Evolutionary conservation across 257 asterid genomes (phyloP), one percentile per base, ranked within the genome.

Genomic region (Prunella vulgaris): DNA sequence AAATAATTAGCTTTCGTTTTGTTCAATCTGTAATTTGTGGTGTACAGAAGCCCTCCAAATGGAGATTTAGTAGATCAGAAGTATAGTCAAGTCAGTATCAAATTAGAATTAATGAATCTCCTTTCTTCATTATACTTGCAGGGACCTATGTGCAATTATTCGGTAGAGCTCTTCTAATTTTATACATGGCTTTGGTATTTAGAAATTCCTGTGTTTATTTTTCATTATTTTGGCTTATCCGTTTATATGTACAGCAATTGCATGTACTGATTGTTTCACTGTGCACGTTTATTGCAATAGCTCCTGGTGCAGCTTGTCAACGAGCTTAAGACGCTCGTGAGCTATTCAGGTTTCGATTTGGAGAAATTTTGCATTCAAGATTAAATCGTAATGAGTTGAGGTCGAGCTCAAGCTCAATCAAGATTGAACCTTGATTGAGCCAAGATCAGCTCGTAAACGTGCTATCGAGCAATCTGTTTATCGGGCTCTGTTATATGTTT

Each of bases 31-130:
- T 66, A 52, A 68, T 38, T 62, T 60, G 59, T 46, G 46, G 15
- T 86, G 87, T 84, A 79, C 82, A 82, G 89, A 64, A 74, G 24
- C 66, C 10, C 70, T 60, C 56, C 40, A 58, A 64, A 63, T 52
- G 37, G 68, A 70, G 30, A 28, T 30, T 60, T 12, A 9, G 67
- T 67, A 75, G 68, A 62, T 37, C 28, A 27, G 51, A 22, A 62
- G 32, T 35, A 10, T 64, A 33, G 65, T 56, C 32, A 24, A 40
- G 56, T 32, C 5, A 30, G 38, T 68, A 30, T 65, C 51, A 24
- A 44, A 18, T 56, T 28, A 75, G 71, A 62, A 54, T 52, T n/a
- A 46, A 15, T 61, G 69, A 68, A 38, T 51, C 72, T 15, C 10
- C 18, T 46, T 12, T 20, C 7, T 27, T 25, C 15, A 13, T 64